Evolutionary conservation across 176 grass and related monocot genomes (phyloP), one percentile per base, ranked within the genome.

Genomic region (Ampelocalamus luodianensis): DNA sequence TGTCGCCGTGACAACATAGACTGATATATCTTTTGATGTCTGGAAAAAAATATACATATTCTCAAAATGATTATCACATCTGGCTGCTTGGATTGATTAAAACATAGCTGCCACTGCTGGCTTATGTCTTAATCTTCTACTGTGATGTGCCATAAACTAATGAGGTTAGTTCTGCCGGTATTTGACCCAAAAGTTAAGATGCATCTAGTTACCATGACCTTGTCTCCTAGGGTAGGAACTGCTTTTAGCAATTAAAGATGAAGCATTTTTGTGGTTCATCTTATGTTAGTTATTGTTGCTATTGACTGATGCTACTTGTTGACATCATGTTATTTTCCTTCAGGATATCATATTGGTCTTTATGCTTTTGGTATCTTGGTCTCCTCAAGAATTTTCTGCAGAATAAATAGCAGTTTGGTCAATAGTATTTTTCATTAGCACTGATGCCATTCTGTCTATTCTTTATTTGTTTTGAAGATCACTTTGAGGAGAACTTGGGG

Each of bases 401-500:
- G 10, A 82, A 48, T 63, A 51, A 26, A 17, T 62, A 36, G 14
- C n/a, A 79, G 20, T 5, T 53, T 76, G 0, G 4, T 62, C 45
- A 8, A 50, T 59, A 2, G 73, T 67, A 42, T 3, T 67, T 80
- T 38, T 48, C 10, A 22, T 74, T 40, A 51, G 15, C 27, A 53
- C 3, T 58, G 15, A 63, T 66, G 26, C 34, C 10, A 46, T 70
- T 22, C 29, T 26, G 43, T 59, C 10, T 60, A 2, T 91, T 45
- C 44, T 32, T 34, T 88, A 32, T 88, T 82, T 81, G n/a, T 83
- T 71, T 75, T 71, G 82, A 80, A 98, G 96, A 96, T 98, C 68
- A 98, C 96, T 83, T 86, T 98, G 69, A 93, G 86, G 81, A 98
- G 93, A 88, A 98, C 91, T 68, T 95, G 93, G 93, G 84, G 90